Conservation (phyloP, 2,329 filamentous ascomycete species). For the Atkinsonella texensis region DNA sequence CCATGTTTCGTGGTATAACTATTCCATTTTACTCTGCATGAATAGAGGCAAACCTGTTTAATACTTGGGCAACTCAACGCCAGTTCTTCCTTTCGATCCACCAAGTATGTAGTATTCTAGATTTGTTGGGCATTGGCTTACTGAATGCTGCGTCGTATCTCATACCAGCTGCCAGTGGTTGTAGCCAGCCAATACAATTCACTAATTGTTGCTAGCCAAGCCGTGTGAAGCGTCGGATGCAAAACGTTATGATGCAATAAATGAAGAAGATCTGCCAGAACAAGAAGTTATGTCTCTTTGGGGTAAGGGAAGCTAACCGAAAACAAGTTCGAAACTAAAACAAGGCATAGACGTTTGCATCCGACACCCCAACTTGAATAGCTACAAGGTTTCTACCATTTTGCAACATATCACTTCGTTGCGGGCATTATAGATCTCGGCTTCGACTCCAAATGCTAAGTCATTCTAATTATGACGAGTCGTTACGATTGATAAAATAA, state of each 20-base stretch:
- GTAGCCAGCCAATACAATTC: neutral
- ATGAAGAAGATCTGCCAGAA: neutral
- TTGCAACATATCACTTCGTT: neutral
- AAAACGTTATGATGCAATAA: slow-evolving; percentile 1
- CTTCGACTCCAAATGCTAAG: neutral
- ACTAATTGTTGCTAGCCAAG: neutral
- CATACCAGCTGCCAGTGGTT: neutral
- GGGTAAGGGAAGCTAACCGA: neutral
- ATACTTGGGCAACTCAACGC: neutral
- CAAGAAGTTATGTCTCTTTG: neutral
- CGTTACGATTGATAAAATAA: slow-evolving; percentile 47
- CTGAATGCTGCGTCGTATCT: neutral
- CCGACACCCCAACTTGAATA: neutral
- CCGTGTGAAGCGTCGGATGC: neutral
- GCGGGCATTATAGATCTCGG: neutral
- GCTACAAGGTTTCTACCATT: neutral
- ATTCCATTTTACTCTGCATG: too few relatives aligned
- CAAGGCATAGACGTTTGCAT: neutral
- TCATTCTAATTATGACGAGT: slow-evolving; percentile 20
- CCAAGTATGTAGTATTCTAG: neutral
- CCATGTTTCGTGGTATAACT: too few relatives aligned
- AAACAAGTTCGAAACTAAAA: neutral
- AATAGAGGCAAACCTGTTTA: too few relatives aligned
- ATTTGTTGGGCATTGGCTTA: neutral
- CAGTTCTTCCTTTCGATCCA: neutral